phyloP scores from a whole-genome alignment of 2,329 filamentous ascomycete genomes.

The Cordyceps cicadae region DNA sequence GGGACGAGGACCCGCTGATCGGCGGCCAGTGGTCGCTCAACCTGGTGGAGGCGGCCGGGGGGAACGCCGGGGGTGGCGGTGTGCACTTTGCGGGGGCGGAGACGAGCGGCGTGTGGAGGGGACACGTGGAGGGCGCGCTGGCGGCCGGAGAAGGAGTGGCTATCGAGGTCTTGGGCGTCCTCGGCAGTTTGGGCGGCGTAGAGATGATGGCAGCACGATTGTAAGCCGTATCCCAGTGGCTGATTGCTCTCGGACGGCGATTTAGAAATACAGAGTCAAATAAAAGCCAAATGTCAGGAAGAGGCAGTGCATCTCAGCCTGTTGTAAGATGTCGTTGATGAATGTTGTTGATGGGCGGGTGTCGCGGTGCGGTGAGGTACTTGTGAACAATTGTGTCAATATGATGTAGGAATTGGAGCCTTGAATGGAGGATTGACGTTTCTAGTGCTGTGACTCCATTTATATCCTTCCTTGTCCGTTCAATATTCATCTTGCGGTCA shows the following conservation, averaged over 20 bases:
- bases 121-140: conserved; percentile 18
- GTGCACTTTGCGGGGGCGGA: conserved; percentile 19
- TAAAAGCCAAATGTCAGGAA: too few species aligned
- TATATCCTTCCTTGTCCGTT: neutral
- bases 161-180: conserved; percentile 9
- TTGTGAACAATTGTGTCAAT: too few species aligned
- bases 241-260: too few species aligned
- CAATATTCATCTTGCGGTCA: too few species aligned
- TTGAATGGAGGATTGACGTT: too few species aligned
- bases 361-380: too few species aligned
- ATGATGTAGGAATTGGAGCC: too few species aligned
- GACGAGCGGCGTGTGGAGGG: conserved; percentile 17
- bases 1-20: conserved; percentile 6
- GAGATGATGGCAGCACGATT: neutral
- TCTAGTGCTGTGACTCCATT: too few species aligned
- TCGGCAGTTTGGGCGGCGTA: neutral
- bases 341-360: too few species aligned
- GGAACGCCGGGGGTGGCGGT: conserved; percentile 8
- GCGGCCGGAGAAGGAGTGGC: conserved; percentile 16
- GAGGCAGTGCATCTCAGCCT: too few species aligned
- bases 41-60: neutral
- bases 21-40: conserved; percentile 11
- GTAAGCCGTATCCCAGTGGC: neutral
- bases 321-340: too few species aligned
- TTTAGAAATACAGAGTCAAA: too few species aligned